Base-by-base conservation (phyloP, 306 rosid genomes). In the Glycyrrhiza uralensis region DNA sequence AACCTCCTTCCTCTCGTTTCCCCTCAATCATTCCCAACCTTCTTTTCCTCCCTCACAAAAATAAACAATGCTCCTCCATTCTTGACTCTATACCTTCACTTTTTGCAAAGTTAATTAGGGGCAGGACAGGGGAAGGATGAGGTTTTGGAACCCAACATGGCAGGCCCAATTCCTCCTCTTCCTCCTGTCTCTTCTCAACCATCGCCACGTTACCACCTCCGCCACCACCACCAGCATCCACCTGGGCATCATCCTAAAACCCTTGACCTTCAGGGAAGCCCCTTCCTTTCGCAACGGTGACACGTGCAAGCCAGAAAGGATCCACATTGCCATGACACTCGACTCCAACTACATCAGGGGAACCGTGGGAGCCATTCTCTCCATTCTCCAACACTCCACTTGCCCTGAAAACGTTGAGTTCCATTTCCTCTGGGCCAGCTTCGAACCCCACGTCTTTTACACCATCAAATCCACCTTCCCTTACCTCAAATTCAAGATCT, bases 341-440 rank as follows among this genome's bases (percentile, higher is more conserved):
- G 68, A 62, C 33, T 38, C 68, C 3, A 62, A 62, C 33, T 62
- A 62, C 11, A 49, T 62, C 11, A 13, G 68, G 20, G 68, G 68
- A 7, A 62, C 50, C 1, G 22, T 62, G 68, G 68, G 50, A 19
- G 68, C 68, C 6, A 32, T 62, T 13, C 33, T 62, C 19, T 62
- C 68, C 18, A 38, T 38, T n/a, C 23, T 62, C 1, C 68, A 62
- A 62, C 68, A 62, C 20, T 62, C 50, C 0, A 20, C 68, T 0
- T 61, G 68, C 13, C 50, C 68, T 1, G 68, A 61, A 38, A 61
- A 61, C 10, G 18, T 61, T 2, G 32, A 62, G 17, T 62, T 62
- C 6, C 68, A 38, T 20, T 62, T 38, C n/a, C 29, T 26, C 29
- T 26, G 29, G 2, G 29, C 29, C 2, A 1, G 29, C 2, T 4